Conservation (phyloP, 2,329 filamentous ascomycete genomes). For the Fusarium nurragi region DNA sequence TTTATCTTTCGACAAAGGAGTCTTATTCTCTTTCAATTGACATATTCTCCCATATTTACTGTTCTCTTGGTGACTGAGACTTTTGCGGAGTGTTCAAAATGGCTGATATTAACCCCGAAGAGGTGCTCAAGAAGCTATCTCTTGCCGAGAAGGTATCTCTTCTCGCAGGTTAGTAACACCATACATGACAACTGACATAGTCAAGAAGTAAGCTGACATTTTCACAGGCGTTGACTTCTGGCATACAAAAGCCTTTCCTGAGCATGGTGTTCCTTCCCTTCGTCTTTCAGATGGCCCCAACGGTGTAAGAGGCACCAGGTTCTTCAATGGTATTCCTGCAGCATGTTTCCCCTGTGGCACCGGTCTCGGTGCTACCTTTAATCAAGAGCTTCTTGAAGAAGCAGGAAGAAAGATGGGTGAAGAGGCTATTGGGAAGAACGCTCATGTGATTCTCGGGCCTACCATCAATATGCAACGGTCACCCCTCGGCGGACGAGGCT, state of each 20-base stretch:
- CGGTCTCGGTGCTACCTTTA: constrained; percentile 66
- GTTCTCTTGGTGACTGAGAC: neutral
- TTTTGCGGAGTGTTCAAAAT: constrained; percentile 43
- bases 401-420: constrained; percentile 62
- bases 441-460: constrained; percentile 67
- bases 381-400: constrained; percentile 61
- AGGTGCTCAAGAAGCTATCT: constrained; percentile 63
- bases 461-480: constrained; percentile 71
- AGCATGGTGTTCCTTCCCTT: neutral
- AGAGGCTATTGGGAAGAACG: constrained; percentile 65
- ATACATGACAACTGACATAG: neutral
- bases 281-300: neutral
- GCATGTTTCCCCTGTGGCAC: constrained; percentile 68
- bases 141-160: constrained; percentile 63
- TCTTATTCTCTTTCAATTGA: constrained; percentile 14
- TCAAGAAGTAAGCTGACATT: neutral
- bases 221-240: constrained; percentile 70
- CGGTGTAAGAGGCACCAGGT: neutral
- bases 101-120: constrained; percentile 64
- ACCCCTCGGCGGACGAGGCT: constrained; percentile 68
- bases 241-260: constrained; percentile 41
- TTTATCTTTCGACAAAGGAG: constrained; percentile 6
- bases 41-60: neutral
- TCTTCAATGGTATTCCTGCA: neutral
- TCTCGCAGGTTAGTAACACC: constrained; percentile 56